Evolutionary conservation across 2,329 filamentous ascomycete genomes (phyloP).

Genomic region (Epichloe baconii): DNA sequence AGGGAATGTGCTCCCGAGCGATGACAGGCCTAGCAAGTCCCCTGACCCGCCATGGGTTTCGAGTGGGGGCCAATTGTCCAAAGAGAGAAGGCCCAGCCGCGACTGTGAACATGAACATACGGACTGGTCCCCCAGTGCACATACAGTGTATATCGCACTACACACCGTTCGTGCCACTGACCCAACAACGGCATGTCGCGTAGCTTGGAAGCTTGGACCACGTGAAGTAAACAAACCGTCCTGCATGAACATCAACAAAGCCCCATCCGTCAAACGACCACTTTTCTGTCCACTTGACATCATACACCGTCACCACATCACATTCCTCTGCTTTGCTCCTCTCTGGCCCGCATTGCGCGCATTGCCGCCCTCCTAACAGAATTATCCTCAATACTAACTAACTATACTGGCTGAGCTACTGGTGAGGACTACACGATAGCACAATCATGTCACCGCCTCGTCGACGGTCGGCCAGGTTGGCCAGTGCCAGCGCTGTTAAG

Average conservation of each 20-base stretch:
- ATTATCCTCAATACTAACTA: background rate
- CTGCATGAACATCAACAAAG: constrained; percentile 10
- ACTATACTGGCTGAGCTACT: background rate
- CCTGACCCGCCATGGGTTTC: too few species aligned
- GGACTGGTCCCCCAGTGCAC: background rate
- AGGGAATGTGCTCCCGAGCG: too few species aligned
- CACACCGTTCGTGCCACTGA: background rate
- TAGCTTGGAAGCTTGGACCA: background rate
- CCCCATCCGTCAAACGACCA: background rate
- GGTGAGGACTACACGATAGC: background rate
- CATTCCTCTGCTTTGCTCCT: constrained; percentile 6
- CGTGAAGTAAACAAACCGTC: constrained; percentile 15
- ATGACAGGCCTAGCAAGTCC: too few species aligned
- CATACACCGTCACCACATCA: constrained; percentile 3
- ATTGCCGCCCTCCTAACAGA: constrained; percentile 1
- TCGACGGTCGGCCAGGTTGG: constrained; percentile 32
- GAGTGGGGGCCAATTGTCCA: too few species aligned
- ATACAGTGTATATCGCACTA: background rate
- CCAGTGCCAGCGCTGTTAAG: constrained; percentile 24
- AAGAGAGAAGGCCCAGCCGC: too few species aligned
- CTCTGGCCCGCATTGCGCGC: constrained; percentile 3
- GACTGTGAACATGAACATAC: too few species aligned
- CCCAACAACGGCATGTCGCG: background rate
- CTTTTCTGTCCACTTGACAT: constrained; percentile 6
- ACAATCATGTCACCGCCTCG: constrained; percentile 27